phyloP scores from a whole-genome alignment of 2,329 filamentous ascomycete genomes.

The Penicillium sp. region DNA sequence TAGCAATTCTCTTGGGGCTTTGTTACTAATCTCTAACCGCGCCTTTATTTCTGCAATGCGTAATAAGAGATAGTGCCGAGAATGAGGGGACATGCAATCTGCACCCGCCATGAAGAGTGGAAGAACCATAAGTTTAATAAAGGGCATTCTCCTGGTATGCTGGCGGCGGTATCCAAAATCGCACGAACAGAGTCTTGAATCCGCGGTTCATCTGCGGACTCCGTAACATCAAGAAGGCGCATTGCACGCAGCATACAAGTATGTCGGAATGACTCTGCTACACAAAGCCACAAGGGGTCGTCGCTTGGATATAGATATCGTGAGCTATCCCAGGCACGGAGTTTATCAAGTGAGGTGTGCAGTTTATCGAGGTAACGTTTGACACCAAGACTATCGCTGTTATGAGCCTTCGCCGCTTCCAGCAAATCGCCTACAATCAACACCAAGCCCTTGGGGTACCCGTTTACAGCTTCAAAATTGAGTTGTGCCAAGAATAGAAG shows the following conservation, averaged over 20 bases:
- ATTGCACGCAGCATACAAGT: constrained; percentile 29
- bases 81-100: constrained; percentile 26
- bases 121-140: constrained; percentile 30
- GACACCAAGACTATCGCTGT: constrained; percentile 8
- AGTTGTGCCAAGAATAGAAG: constrained; percentile 24
- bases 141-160: constrained; percentile 20
- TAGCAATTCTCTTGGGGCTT: constrained; percentile 22
- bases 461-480: constrained; percentile 31
- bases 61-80: constrained; percentile 30
- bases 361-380: constrained; percentile 4
- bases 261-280: constrained; percentile 29
- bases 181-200: constrained; percentile 28
- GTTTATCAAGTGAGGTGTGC: constrained; percentile 9
- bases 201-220: constrained; percentile 17
- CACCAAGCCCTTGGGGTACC: constrained; percentile 30
- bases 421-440: constrained; percentile 28
- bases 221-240: constrained; percentile 24
- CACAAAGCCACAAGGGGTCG: constrained; percentile 24
- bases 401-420: constrained; percentile 29
- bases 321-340: constrained; percentile 24
- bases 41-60: constrained; percentile 26
- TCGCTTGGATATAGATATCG: constrained; percentile 21
- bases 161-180: constrained; percentile 28
- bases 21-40: constrained; percentile 27
- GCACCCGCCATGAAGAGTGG: constrained; percentile 33